phyloP scores from a whole-genome alignment of 495 filamentous ascomycete genomes.

The Gamarada debralockiae region DNA sequence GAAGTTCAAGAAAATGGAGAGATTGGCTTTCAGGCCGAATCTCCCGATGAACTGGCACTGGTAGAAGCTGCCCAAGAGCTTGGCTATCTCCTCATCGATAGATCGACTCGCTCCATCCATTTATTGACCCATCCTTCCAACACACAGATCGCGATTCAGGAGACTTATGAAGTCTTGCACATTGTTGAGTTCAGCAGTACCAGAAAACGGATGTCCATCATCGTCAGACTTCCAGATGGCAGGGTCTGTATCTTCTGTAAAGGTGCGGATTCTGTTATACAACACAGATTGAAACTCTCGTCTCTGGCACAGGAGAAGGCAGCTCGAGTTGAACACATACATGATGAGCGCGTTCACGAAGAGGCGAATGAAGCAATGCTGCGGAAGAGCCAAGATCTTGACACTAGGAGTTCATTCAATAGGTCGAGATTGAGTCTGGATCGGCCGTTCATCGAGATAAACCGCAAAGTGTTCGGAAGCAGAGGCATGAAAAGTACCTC shows the following conservation, averaged over 20 bases:
- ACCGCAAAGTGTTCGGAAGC: too few species aligned
- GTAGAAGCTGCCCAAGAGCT: conserved; percentile 83
- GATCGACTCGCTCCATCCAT: conserved; percentile 42
- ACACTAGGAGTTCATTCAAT: too few species aligned
- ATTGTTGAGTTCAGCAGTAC: conserved; percentile 92
- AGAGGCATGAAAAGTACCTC: too few species aligned
- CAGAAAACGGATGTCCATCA: conserved; percentile 87
- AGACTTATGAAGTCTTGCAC: conserved; percentile 76
- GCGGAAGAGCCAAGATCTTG: too few species aligned
- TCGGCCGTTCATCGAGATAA: too few species aligned
- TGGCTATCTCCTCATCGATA: conserved; percentile 76
- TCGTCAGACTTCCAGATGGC: conserved; percentile 79
- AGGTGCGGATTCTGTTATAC: conserved; percentile 78
- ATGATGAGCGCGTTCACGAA: too few species aligned
- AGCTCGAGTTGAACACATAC: conserved; percentile 15
- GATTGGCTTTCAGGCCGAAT: conserved; percentile 80
- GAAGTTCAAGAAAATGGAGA: conserved; percentile 61
- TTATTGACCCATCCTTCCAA: conserved; percentile 26
- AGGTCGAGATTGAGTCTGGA: too few species aligned
- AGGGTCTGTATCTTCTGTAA: conserved; percentile 85
- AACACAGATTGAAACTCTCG: conserved; percentile 65
- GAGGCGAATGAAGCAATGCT: too few species aligned
- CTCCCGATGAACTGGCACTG: conserved; percentile 87
- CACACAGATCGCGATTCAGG: conserved; percentile 27
- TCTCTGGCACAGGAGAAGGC: conserved; percentile 70